Base-by-base conservation (phyloP, 1,284 basidiomycete genomes). In the Apiotrichum porosum region DNA sequence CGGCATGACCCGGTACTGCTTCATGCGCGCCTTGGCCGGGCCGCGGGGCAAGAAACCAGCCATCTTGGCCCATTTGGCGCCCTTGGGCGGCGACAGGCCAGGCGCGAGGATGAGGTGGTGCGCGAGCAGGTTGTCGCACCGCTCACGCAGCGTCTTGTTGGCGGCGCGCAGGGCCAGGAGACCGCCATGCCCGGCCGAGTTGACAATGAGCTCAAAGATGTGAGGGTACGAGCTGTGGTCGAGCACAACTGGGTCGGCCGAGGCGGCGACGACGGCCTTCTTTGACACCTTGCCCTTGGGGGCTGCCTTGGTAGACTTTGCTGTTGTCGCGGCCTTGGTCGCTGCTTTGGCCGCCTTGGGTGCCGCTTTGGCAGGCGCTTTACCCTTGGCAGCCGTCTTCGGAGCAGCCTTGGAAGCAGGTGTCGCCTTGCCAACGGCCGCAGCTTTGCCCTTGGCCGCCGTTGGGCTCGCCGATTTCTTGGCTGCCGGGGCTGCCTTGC, bases 171-270 rank as follows among this genome's bases (percentile, higher is more conserved):
- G 37, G 14, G 19, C 13, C 23, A 46, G 31, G 18, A 46, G 37
- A 12, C 37, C 18, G 9, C 9, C 37, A 17, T 21, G 22, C 24
- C 37, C 31, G 6, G 44, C 44, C 4, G 13, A n/a, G 5, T 15
- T 23, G 23, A 46, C 32, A 10, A 46, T 35, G 6, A 32, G 31
- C 4, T 39, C 37, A 32, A 46, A 17, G 18, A 46, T 39, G 32
- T 46, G 44, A 22, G 44, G 44, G 36, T 39, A 40, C 32, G 32
- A 13, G 13, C 5, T 1, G 30, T 22, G 19, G 30, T 41, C 39
- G 18, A 41, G 30, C 9, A 24, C 22, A n/a, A n/a, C n/a, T n/a
- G n/a, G n/a, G n/a, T n/a, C n/a, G n/a, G n/a, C n/a, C n/a, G n/a
- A n/a, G n/a, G n/a, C n/a, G n/a, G n/a, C n/a, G n/a, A n/a, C n/a